These are phyloP conservation scores for Vigna nakashimae DNA, from an alignment of 306 rosid genomes.

Conservation along the genomic window DNA sequence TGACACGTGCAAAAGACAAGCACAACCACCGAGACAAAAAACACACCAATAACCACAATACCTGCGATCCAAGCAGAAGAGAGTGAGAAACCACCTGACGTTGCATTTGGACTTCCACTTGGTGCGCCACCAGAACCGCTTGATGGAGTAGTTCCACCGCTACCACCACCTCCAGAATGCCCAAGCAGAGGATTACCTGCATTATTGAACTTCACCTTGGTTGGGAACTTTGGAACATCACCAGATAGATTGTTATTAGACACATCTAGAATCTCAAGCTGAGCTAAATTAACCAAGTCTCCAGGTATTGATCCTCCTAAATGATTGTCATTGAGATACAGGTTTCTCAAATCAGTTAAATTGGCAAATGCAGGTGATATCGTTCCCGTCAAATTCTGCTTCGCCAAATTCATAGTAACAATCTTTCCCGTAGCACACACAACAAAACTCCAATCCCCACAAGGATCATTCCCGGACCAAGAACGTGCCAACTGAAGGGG, in stretches of 20 bases:
- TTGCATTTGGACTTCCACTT: not conserved
- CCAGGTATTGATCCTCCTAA: conserved; percentile 67
- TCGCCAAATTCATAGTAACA: conserved; percentile 50
- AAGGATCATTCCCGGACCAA: conserved; percentile 63
- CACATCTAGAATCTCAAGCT: conserved; percentile 64
- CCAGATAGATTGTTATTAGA: conserved; percentile 73
- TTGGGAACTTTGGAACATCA: conserved; percentile 58
- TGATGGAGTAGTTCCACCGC: conserved; percentile 40
- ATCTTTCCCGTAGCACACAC: conserved; percentile 54
- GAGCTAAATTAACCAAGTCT: conserved; percentile 51
- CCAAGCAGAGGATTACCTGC: conserved; percentile 68
- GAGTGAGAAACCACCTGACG: not conserved
- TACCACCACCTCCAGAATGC: conserved; percentile 40
- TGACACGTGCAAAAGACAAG: conserved; percentile 67
- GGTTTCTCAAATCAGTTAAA: conserved; percentile 56
- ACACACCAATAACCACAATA: not conserved
- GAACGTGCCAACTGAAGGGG: conserved; percentile 52
- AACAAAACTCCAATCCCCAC: conserved; percentile 52
- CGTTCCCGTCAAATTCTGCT: conserved; percentile 56
- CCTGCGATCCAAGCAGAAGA: not conserved
- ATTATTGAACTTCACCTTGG: conserved; percentile 50
- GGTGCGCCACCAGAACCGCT: not conserved
- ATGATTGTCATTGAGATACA: conserved; percentile 55
- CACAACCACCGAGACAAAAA: conserved; percentile 52
- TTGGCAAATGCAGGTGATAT: conserved; percentile 75